Evolutionary conservation across 2,329 filamentous ascomycete genomes (phyloP).

Genomic region (Sclerotinia minor): DNA sequence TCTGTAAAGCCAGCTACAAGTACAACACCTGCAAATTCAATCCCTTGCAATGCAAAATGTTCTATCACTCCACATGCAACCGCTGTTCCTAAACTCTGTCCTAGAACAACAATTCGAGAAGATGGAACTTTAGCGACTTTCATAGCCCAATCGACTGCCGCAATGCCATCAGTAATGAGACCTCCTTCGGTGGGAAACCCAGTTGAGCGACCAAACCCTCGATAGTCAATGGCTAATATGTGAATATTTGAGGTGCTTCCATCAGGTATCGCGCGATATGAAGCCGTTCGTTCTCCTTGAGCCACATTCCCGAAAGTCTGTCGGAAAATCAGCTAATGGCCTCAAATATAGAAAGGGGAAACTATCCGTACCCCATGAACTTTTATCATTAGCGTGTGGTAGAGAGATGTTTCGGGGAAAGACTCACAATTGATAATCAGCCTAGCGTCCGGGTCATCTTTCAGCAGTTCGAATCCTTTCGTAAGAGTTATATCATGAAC

Average conservation of each 20-base stretch:
- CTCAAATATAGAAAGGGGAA: constrained; percentile 20
- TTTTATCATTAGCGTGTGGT: constrained; percentile 39
- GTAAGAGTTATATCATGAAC: constrained; percentile 55
- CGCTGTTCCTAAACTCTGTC: constrained; percentile 86
- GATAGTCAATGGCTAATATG: constrained; percentile 86
- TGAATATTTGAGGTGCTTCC: constrained; percentile 70
- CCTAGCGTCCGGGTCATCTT: constrained; percentile 61
- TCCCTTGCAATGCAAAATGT: constrained; percentile 58
- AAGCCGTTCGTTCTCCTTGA: constrained; percentile 72
- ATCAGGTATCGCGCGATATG: constrained; percentile 74
- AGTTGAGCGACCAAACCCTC: constrained; percentile 79
- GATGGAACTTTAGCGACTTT: constrained; percentile 63
- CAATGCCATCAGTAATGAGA: constrained; percentile 74
- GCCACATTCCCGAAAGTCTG: constrained; percentile 85
- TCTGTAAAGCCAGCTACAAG: constrained; percentile 79
- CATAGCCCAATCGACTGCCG: constrained; percentile 72
- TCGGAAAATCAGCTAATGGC: constrained; percentile 25
- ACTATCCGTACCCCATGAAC: constrained; percentile 60
- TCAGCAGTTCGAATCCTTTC: constrained; percentile 61
- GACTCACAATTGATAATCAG: constrained; percentile 64
- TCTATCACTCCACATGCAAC: constrained; percentile 75
- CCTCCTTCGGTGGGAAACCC: constrained; percentile 80
- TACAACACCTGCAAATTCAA: constrained; percentile 76
- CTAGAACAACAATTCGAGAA: constrained; percentile 74
- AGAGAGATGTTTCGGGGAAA: constrained; percentile 16